Evolutionary conservation across 2,329 filamentous ascomycete genomes (phyloP), one percentile per base, ranked within the genome.

Genomic region (Fusarium dimerum): DNA sequence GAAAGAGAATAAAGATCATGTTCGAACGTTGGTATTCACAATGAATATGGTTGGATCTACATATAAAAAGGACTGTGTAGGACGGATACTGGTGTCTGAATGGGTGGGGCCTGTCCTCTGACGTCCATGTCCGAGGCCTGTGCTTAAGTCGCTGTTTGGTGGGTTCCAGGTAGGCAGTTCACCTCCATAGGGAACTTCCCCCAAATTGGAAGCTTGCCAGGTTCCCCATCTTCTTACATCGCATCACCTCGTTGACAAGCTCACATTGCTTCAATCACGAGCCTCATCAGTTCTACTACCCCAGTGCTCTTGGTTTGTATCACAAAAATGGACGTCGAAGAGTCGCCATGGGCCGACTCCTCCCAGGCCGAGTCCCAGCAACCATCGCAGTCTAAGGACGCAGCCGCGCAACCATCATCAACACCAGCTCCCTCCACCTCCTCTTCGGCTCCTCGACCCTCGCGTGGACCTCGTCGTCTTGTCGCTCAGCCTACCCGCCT

Each of bases 401-500:
- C 66, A 52, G 62, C 63, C 53, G 63, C 67, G 43, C 69, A 71
- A 52, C 54, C 64, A 47, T 55, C 65, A 43, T 51, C 65, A 41
- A 54, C 68, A 36, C 55, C 63, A 43, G 63, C 65, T 42, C 50
- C 65, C 41, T 45, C 68, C 38, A 51, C 66, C 39, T 57, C 70
- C 47, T 67, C 69, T 41, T 61, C 72, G 30, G 57, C 71, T 18
- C 65, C 71, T 57, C 76, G 78, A 32, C 70, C 76, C 11, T 76
- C 76, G 26, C 76, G 78, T 56, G 68, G 73, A n/a, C 78, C 79
- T 38, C 84, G 85, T 59, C 83, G 85, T 56, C 77, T 91, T 66
- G 86, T 87, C 61, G 86, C 87, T 53, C 88, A 92, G 68, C 84
- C 88, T 30, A 92, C 89, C 43, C 87, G 85, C 48, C 86, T 93